These are phyloP conservation scores for Penicillium frequentans DNA, from an alignment of 2,329 filamentous ascomycete genomes.

Conservation along the genomic window DNA sequence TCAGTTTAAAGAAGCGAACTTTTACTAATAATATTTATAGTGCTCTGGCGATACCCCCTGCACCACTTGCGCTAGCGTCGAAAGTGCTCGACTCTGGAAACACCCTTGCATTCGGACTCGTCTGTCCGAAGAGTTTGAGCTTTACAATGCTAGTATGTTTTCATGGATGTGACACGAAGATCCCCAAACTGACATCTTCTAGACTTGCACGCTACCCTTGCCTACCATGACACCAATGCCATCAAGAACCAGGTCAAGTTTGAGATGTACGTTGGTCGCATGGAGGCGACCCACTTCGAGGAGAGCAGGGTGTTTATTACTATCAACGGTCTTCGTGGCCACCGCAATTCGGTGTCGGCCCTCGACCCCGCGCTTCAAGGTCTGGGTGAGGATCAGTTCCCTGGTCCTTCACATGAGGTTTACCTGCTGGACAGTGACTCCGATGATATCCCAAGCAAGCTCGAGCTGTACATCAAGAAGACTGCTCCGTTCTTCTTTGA, in stretches of 20 bases:
- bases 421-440: slow-evolving; percentile 52
- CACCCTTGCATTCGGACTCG: slow-evolving; percentile 59
- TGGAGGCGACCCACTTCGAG: slow-evolving; percentile 59
- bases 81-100: slow-evolving; percentile 62
- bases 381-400: slow-evolving; percentile 40
- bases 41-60: slow-evolving; percentile 63
- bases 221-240: slow-evolving; percentile 52
- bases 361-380: slow-evolving; percentile 45
- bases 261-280: slow-evolving; percentile 50
- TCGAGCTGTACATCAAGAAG: slow-evolving; percentile 56
- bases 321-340: slow-evolving; percentile 44
- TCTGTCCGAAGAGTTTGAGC: slow-evolving; percentile 58
- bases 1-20: background rate
- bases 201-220: slow-evolving; percentile 53
- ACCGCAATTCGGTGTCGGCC: slow-evolving; percentile 36
- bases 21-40: slow-evolving; percentile 18
- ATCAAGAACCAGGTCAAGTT: slow-evolving; percentile 51
- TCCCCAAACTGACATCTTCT: slow-evolving; percentile 17
- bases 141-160: slow-evolving; percentile 54
- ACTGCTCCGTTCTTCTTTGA: slow-evolving; percentile 48
- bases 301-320: slow-evolving; percentile 50
- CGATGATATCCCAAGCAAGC: slow-evolving; percentile 52
- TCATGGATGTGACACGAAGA: background rate
- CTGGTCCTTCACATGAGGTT: slow-evolving; percentile 40
- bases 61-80: slow-evolving; percentile 59